Percentiles rank a stretch among this genome's conserved stretches.
Evolutionary conservation across 179 eudicot species (phyloP).

Genomic region (Actinidia polygama): DNA sequence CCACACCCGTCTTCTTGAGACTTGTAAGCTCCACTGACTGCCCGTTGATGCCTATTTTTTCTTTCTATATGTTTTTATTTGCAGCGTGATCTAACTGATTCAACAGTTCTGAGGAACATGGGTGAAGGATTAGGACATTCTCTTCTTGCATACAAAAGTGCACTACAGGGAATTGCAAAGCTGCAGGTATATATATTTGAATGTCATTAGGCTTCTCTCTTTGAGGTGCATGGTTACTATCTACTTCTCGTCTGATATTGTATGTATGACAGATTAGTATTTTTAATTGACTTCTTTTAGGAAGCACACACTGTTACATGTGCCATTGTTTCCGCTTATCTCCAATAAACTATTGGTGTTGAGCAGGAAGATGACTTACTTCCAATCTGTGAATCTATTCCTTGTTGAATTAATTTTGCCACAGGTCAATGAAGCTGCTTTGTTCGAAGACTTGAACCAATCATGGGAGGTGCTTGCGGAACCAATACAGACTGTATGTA

Average conservation of each 20-base stretch:
- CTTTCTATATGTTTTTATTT: slow-evolving; percentile 12
- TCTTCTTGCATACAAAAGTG: slow-evolving; percentile 78
- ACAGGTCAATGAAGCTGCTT: slow-evolving; percentile 78
- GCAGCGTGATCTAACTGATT: slow-evolving; percentile 97
- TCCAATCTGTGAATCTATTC: not conserved
- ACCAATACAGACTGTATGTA: slow-evolving; percentile 93
- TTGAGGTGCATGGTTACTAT: not conserved
- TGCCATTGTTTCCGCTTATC: not conserved
- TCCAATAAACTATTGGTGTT: not conserved
- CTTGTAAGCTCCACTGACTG: too few species aligned
- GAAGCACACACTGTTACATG: not conserved
- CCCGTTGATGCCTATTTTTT: not conserved
- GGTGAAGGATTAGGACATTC: slow-evolving; percentile 89
- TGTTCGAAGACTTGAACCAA: slow-evolving; percentile 75
- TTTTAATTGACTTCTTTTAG: not conserved
- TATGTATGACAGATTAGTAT: not conserved
- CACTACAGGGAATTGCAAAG: slow-evolving; percentile 80
- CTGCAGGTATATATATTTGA: slow-evolving; percentile 61
- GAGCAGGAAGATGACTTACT: slow-evolving; percentile 8
- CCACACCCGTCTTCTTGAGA: too few species aligned
- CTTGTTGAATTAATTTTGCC: not conserved
- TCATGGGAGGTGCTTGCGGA: slow-evolving; percentile 99
- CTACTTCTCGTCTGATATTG: not conserved
- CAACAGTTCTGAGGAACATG: slow-evolving; percentile 91
- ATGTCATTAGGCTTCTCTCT: not conserved